Evolutionary conservation across 1,139 yeast genomes (phyloP), one percentile per base, ranked within the genome.

Genomic region (Kurtzmaniella quercitrusa): DNA sequence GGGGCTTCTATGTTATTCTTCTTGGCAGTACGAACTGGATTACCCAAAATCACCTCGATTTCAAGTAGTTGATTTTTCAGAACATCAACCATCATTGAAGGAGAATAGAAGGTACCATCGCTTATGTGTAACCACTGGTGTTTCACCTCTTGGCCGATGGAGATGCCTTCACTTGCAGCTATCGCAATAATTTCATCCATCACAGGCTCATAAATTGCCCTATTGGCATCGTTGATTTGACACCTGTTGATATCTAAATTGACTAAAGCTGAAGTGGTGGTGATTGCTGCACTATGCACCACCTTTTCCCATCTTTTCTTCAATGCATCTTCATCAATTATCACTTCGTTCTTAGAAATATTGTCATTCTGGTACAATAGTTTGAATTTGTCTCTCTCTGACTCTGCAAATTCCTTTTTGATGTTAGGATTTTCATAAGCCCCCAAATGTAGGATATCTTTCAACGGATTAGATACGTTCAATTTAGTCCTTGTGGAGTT

Each of bases 31-130:
- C 70, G 69, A 50, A 87, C 62, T 0, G 93, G 88, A 56, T 82
- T 85, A 2, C 93, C 91, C 43, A 85, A 65, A 48, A 87, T 81
- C 17, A 79, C 80, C 55, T 84, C 90, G 43, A 82, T 63, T 60
- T 87, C 95, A 55, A 84, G 73, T 46, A 81, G 81, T 53, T 84
- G 85, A 17, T 81, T 80, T 60, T 83, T 83, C 46, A 85, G 74
- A 24, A 75, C 69, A 59, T 85, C 95, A 12, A 85, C 81, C 51
- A 80, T 73, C 90, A 84, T 85, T 14, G 90, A 82, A 1, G 93
- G 93, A 33, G 75, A 65, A 57, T 82, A 84, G 65, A 79, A 81
- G 27, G 72, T 62, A 3, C 86, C 87, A 52, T 81, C 85, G 47
- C 84, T 85, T 37, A 78, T 69, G 53, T 75, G 76, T 42, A 79